Conservation (phyloP, 1,284 basidiomycete genomes). For the Malassezia vespertilionis region DNA sequence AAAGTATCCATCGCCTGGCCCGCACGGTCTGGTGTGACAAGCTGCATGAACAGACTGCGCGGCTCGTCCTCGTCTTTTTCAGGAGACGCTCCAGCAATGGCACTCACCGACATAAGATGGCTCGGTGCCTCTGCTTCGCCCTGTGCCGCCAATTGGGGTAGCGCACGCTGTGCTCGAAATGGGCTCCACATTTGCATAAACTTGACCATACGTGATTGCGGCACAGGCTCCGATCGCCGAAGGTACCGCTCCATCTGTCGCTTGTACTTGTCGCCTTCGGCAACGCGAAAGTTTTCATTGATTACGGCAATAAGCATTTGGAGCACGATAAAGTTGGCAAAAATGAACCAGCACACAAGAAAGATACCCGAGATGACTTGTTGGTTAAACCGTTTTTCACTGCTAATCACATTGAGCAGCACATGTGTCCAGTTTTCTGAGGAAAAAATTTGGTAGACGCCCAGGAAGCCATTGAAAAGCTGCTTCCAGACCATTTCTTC, state of each 20-base stretch:
- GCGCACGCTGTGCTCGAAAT: conserved; percentile 61
- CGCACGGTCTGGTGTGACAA: conserved; percentile 15
- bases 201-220: conserved; percentile 38
- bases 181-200: conserved; percentile 67
- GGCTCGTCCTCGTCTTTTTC: conserved; percentile 15
- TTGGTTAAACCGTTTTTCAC: conserved; percentile 62
- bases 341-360: conserved; percentile 74
- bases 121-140: neutral
- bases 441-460: conserved; percentile 80
- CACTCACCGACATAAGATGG: conserved; percentile 9
- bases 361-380: conserved; percentile 65
- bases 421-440: conserved; percentile 88
- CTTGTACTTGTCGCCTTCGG: conserved; percentile 76
- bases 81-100: conserved; percentile 23
- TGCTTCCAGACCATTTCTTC: conserved; percentile 71
- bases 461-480: conserved; percentile 76
- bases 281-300: conserved; percentile 89
- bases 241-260: conserved; percentile 62
- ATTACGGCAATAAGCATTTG: conserved; percentile 98
- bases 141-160: conserved; percentile 10
- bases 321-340: conserved; percentile 87
- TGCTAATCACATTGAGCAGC: conserved; percentile 60
- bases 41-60: conserved; percentile 16
- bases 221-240: conserved; percentile 47
- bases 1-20: conserved; percentile 20